phyloP scores from a whole-genome alignment of 2,329 filamentous ascomycete species.

The Myriangium duriaei region DNA sequence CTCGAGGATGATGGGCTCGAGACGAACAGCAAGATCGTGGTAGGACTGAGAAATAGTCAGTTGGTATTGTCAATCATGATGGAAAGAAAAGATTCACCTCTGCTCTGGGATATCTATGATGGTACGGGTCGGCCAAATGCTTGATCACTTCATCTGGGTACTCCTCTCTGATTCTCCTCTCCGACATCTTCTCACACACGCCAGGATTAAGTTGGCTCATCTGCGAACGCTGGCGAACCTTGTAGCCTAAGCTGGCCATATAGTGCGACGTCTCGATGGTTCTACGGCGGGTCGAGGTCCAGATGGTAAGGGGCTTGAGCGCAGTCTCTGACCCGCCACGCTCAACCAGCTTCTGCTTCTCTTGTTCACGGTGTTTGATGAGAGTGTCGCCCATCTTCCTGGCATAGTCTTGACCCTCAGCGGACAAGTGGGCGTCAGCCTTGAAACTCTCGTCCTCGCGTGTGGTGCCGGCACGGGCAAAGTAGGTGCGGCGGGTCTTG shows the following conservation, averaged over 20 bases:
- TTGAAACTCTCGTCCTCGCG: conserved; percentile 87
- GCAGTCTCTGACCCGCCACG: conserved; percentile 55
- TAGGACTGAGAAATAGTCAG: conserved; percentile 57
- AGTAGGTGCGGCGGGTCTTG: conserved; percentile 87
- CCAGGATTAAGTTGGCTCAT: conserved; percentile 97
- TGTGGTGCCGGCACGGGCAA: conserved; percentile 74
- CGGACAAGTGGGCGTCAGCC: conserved; percentile 71
- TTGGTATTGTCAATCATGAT: conserved; percentile 16
- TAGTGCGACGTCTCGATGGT: conserved; percentile 82
- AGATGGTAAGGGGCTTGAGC: conserved; percentile 72
- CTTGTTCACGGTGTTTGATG: conserved; percentile 69
- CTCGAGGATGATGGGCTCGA: conserved; percentile 95
- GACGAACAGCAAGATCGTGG: conserved; percentile 91
- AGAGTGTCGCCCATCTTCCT: conserved; percentile 76
- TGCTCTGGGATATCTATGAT: conserved; percentile 87
- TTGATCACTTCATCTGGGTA: conserved; percentile 88
- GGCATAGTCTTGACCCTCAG: conserved; percentile 69
- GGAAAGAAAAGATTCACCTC: conserved; percentile 48
- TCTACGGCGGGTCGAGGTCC: conserved; percentile 84
- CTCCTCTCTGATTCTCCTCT: conserved; percentile 62
- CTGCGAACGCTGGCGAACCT: conserved; percentile 81
- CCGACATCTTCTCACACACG: conserved; percentile 87
- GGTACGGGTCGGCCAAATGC: conserved; percentile 89
- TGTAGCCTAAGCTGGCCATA: conserved; percentile 67
- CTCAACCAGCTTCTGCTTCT: conserved; percentile 56